Conservation (phyloP, 257 asterid species). For the Fraxinus excelsior region DNA sequence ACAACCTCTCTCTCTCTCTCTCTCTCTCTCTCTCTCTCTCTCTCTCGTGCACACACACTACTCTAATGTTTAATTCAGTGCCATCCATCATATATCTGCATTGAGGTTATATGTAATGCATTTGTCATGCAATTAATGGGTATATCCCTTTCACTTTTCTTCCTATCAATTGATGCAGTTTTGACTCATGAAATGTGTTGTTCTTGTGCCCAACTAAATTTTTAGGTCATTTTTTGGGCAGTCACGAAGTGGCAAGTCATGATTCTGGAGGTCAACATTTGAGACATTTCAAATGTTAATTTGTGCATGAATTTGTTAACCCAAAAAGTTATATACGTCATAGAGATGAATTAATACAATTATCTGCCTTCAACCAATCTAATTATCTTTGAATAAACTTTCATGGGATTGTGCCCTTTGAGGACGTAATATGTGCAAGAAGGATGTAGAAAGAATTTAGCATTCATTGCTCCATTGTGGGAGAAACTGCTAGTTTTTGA, state of each 20-base stretch:
- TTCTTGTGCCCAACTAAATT: background rate
- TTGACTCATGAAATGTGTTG: background rate
- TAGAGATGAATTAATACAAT: background rate
- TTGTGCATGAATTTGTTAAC: background rate
- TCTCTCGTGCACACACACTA: background rate
- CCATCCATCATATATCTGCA: background rate
- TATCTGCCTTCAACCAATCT: background rate
- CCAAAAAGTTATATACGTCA: background rate
- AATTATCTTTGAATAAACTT: background rate
- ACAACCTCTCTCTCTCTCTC: background rate
- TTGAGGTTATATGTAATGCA: constrained; percentile 15
- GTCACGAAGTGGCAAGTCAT: background rate
- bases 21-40: too few relatives aligned
- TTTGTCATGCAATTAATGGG: background rate
- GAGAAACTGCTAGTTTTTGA: background rate
- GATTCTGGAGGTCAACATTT: background rate
- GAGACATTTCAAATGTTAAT: background rate
- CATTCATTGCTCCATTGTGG: background rate
- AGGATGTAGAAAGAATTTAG: background rate
- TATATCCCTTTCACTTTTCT: background rate
- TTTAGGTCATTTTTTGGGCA: background rate
- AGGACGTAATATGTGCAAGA: background rate
- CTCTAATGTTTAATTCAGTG: background rate
- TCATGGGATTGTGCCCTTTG: background rate
- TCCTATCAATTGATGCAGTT: background rate